Percentiles rank a stretch among this genome's conserved stretches.
phyloP scores from a whole-genome alignment of 1,139 yeast species.

The Diutina scorzettiae region DNA sequence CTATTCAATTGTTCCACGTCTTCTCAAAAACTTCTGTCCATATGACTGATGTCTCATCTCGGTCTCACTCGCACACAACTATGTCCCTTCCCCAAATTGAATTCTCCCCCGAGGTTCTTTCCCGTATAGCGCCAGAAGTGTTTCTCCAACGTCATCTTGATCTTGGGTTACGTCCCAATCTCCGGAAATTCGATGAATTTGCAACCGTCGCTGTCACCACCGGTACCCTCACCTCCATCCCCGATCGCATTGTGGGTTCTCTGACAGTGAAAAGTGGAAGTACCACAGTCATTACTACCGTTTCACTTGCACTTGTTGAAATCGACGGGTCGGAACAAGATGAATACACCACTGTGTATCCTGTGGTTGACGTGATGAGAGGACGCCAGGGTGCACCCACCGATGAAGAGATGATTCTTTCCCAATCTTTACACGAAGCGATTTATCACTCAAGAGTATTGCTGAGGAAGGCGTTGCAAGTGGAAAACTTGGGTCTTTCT shows the following conservation, averaged over 20 bases:
- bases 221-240: slow-evolving; percentile 30
- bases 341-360: slow-evolving; percentile 39
- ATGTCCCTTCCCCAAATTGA: slow-evolving; percentile 23
- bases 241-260: slow-evolving; percentile 48
- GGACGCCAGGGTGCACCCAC: slow-evolving; percentile 78
- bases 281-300: slow-evolving; percentile 65
- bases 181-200: slow-evolving; percentile 63
- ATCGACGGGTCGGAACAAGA: slow-evolving; percentile 8
- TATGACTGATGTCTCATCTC: too few species aligned
- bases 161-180: slow-evolving; percentile 61
- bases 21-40: too few species aligned
- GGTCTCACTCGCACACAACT: too few species aligned
- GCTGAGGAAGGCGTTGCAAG: slow-evolving; percentile 30
- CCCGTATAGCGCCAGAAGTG: slow-evolving; percentile 76
- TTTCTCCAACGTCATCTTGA: slow-evolving; percentile 70
- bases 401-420: slow-evolving; percentile 76
- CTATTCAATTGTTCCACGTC: too few species aligned
- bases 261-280: slow-evolving; percentile 61
- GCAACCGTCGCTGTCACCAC: slow-evolving; percentile 39
- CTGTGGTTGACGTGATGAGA: slow-evolving; percentile 70
- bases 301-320: slow-evolving; percentile 61
- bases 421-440: slow-evolving; percentile 56
- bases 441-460: slow-evolving; percentile 44
- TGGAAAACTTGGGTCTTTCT: slow-evolving; percentile 35
- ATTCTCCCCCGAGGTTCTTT: slow-evolving; percentile 74